These are phyloP conservation scores for Linnemannia exigua DNA, from an alignment of 192 early-diverging fungal genomes.

Conservation along the genomic window DNA sequence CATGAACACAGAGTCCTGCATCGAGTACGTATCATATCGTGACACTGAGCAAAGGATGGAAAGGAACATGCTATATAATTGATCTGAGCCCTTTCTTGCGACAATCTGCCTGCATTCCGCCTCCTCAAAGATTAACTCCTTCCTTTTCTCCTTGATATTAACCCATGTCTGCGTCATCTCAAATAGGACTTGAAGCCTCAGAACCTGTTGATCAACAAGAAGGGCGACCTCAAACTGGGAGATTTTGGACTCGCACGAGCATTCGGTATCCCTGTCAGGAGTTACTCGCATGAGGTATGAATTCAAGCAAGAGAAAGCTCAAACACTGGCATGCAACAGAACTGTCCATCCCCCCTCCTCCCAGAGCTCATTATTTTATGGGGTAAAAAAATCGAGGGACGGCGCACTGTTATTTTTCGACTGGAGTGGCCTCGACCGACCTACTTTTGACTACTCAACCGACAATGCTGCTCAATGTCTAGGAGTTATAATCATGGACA, in stretches of 20 bases:
- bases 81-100: not conserved
- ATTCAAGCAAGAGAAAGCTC: not conserved
- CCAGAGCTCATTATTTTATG: not conserved
- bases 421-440: not conserved
- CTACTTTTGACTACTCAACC: not conserved
- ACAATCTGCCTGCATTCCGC: not conserved
- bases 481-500: not conserved
- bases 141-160: not conserved
- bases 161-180: not conserved
- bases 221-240: constrained; percentile 84
- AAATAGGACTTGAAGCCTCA: constrained; percentile 87
- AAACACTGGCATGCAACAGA: not conserved
- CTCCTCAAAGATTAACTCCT: not conserved
- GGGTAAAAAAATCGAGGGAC: constrained; percentile 10
- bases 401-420: not conserved
- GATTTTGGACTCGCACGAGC: constrained; percentile 99
- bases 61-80: not conserved
- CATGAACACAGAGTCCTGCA: constrained; percentile 97
- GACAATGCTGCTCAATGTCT: constrained; percentile 2
- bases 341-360: not conserved
- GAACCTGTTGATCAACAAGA: constrained; percentile 96
- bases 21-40: constrained; percentile 67
- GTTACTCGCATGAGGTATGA: constrained; percentile 85
- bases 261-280: constrained; percentile 95
- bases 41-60: not conserved